Percentiles rank a stretch among this genome's conserved stretches.
These are phyloP conservation scores for Sechiopsis laciniata DNA, from an alignment of 306 rosid species.

Conservation along the genomic window DNA sequence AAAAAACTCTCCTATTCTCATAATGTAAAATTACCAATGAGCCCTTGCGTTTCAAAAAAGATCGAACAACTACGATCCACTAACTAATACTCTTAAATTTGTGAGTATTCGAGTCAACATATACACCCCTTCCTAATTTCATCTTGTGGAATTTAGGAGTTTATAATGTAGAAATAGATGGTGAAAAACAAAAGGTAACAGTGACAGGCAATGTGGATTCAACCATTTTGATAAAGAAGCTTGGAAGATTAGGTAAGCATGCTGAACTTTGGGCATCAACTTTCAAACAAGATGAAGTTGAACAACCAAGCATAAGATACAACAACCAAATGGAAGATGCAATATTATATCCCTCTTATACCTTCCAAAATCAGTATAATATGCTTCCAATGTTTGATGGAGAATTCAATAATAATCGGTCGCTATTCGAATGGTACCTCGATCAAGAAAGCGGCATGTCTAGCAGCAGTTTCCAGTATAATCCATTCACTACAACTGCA, in stretches of 20 bases:
- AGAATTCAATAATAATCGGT: constrained; percentile 17
- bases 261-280: constrained; percentile 40
- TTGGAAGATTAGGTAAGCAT: constrained; percentile 46
- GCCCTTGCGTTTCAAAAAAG: too few species aligned
- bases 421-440: constrained; percentile 21
- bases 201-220: constrained; percentile 43
- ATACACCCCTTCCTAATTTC: not conserved
- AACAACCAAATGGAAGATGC: constrained; percentile 28
- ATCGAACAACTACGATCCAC: too few species aligned
- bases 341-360: not conserved
- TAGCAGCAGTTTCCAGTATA: constrained; percentile 15
- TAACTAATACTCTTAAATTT: too few species aligned
- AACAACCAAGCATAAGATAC: not conserved
- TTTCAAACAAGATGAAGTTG: constrained; percentile 25
- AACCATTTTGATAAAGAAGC: constrained; percentile 37
- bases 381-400: constrained; percentile 26
- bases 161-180: constrained; percentile 35
- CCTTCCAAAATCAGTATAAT: constrained; percentile 22
- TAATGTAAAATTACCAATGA: not conserved
- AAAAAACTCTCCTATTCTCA: too few species aligned
- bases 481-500: constrained; percentile 17
- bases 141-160: constrained; percentile 41
- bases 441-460: constrained; percentile 19
- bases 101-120: not conserved
- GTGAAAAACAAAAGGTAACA: constrained; percentile 36